Evolutionary conservation across 352 stramenopile genomes (phyloP), one percentile per base, ranked within the genome.

Genomic region (Phytophthora sp.): DNA sequence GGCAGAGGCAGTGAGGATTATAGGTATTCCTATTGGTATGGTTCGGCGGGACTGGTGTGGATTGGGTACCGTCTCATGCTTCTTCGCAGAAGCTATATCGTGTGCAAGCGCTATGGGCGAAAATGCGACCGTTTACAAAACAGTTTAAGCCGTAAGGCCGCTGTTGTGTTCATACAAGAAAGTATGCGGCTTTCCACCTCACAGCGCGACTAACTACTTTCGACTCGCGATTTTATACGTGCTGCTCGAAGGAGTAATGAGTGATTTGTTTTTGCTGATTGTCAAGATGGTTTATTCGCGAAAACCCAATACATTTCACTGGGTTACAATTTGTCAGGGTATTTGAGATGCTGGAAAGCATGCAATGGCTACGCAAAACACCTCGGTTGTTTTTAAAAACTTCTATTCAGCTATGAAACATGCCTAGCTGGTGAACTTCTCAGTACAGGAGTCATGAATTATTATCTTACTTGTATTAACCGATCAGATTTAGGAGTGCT

Each of bases 401-500:
- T 64, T 7, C 9, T 70, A 1, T 55, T 70, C 27, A 67, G 20
- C 42, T 41, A 61, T 27, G 58, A 67, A 26, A 61, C 50, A 5
- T 27, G 13, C 3, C 28, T 67, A 26, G 3, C 56, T 13, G 58
- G 58, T 11, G 49, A 60, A 38, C 18, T 60, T 15, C n/a, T 66
- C n/a, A 28, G 26, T 15, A 35, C 38, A 13, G 18, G 23, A 4
- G 11, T 51, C 5, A 41, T 66, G 23, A 39, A 61, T n/a, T n/a
- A 12, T 17, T 61, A 43, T 27, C 39, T 66, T 2, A 54, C 49
- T 26, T 34, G n/a, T 15, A 23, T 66, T 18, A 66, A 61, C 39
- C 41, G 32, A 11, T 61, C 58, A 2, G 23, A 26, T 1, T 32
- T 66, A 13, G 42, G 57, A 12, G 39, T n/a, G 98, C 51, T 99